Base-by-base conservation (phyloP, 2,329 filamentous ascomycete species). In the Cercospora sp. region DNA sequence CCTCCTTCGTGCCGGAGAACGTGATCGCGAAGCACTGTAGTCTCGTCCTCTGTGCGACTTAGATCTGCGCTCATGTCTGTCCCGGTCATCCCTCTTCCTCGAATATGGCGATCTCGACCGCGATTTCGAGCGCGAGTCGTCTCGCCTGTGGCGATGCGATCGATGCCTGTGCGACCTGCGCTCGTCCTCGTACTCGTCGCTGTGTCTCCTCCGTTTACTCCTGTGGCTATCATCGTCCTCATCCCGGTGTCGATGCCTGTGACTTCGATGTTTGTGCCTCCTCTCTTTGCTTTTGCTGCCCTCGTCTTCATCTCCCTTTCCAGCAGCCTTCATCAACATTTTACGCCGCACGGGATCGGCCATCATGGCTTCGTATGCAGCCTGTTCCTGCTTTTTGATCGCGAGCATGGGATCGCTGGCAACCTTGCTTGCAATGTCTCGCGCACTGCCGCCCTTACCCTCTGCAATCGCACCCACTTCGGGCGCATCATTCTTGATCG, bases 361-460 rank as follows among this genome's bases (percentile, higher is more conserved):
- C 87, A 92, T 93, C 87, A 93, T 90, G 8, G 89, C 86, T 69
- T 81, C 79, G 45, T 79, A 77, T 28, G 78, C 78, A 8, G 78
- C 79, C 64, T 80, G 79, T 78, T 98, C 94, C 77, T 96, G 91
- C 77, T 89, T 91, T 84, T 96, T 97, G 79, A 99, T 97, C 26
- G 94, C 92, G 36, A 98, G 83, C 75, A 99, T 85, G 0, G 95
- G 95, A 77, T 99, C 95, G 72, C 96, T 91, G 71, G 93, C 86
- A 58, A 98, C 89, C 82, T 99, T 99, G 59, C 88, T 81, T 31
- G 92, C 91, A 0, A 90, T 93, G 79, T 99, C 95, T 70, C 92
- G 86, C 16, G 89, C 84, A 3, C 87, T 91, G 77, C 92, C 93
- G 28, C 90, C 90, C 73, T 89, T 88, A 51, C 75, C 75, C 61